Base-by-base conservation (phyloP, 2,329 filamentous ascomycete species). In the Fusarium sp. region DNA sequence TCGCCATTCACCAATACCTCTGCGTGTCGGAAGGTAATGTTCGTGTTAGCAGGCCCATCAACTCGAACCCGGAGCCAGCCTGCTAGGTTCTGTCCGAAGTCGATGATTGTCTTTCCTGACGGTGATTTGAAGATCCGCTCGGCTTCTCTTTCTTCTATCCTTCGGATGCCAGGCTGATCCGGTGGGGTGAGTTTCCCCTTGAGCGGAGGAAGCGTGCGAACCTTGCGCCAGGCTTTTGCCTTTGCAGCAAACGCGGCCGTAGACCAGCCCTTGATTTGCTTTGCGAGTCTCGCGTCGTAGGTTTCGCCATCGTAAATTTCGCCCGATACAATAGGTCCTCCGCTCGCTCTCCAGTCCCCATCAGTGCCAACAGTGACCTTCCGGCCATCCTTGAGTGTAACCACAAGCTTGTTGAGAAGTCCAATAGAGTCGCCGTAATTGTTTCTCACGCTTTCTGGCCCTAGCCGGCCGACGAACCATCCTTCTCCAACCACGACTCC, bases 81-180 rank as follows among this genome's bases (percentile, higher is more conserved):
- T 1, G 88, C 86, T 0, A 89, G 75, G 62, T 89, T 88, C 69
- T 89, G 86, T 1, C 86, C 86, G 72, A 89, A 88, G 65, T 89
- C 78, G n/a, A 88, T 59, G 4, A 87, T 74, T 0, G 77, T 81
- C 64, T 84, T 85, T 1, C 84, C 83, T 0, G 81, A 81, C 0
- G 79, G 77, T 0, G 3, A 68, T 65, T 73, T 77, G 56, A 83
- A 83, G 60, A 79, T 81, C 73, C 75, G 12, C 81, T 66, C 49
- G 12, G 71, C 80, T 71, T 62, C 79, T 7, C 77, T 37, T 18
- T 75, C 70, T 65, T 62, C 55, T 73, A 73, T 75, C 34, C 37
- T 25, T 25, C 78, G 61, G 71, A 86, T 81, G 0, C 84, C 84
- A 0, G 84, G 80, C 0, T 77, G 80, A 57, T 84, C 80, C 0